Base-by-base conservation (phyloP, 305 asterid genomes). In the Stenogyne calaminthoides region DNA sequence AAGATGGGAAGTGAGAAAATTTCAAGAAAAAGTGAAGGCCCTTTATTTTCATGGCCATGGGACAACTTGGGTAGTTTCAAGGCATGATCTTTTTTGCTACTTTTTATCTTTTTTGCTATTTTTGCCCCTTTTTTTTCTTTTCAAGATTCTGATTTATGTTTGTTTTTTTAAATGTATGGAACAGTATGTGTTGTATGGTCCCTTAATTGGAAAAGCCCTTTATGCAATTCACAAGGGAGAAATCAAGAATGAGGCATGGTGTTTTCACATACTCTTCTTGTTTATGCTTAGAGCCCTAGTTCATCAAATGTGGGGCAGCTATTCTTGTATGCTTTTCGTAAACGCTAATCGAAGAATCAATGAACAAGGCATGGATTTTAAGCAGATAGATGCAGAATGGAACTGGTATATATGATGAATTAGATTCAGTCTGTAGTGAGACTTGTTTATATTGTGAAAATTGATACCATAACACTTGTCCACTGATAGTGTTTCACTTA, bases 1-100 rank as follows among this genome's bases (percentile, higher is more conserved):
- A 69, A 72, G 60, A 79, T 74, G 80, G 71, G 32, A 11, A 39
- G 47, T 12, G 52, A 74, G 63, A 34, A 40, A 7, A 27, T 59
- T 22, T 22, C 71, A 69, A 64, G 32, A n/a, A 47, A 58, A 19
- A 81, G 14, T 79, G 82, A 77, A 49, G 88, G 91, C 67, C 84
- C 87, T 71, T 77, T 93, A 64, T 89, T 93, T 84, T 63, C 93
- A 49, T 90, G 98, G 97, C 98, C 98, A 71, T 92, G 98, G 98
- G 84, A 87, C 76, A 84, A 85, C 60, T 68, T 87, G 66, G 87
- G 81, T 18, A 87, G 78, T 71, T 88, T 70, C 82, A 93, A 91
- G 98, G 97, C 82, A 82, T 62, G 83, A 34, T 6, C 29, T 27
- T 61, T 58, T 15, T 7, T 1, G 10, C 11, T 4, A 16, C 7